Percentiles rank a stretch among this genome's conserved stretches.
phyloP scores from a whole-genome alignment of 2,329 filamentous ascomycete species.

The Alternaria ventricosa region DNA sequence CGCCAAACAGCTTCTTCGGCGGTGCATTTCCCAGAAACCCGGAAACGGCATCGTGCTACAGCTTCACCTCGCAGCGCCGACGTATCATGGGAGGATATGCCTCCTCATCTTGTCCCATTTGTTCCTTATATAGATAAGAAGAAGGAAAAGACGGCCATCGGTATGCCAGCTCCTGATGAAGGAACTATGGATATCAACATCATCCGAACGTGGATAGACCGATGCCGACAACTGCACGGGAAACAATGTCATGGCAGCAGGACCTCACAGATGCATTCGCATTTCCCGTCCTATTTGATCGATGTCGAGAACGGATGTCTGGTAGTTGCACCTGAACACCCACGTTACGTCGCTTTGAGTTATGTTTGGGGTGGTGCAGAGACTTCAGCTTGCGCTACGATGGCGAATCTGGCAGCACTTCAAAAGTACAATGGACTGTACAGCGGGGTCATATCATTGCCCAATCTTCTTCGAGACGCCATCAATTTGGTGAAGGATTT shows the following conservation, averaged over 20 bases:
- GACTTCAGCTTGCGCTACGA: not conserved
- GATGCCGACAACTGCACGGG: not conserved
- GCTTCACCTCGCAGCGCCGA: not conserved
- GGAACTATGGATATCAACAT: not conserved
- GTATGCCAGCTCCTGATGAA: not conserved
- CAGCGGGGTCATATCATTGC: conserved; percentile 5
- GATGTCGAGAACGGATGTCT: conserved; percentile 12
- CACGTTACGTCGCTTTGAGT: conserved; percentile 19
- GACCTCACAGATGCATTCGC: not conserved
- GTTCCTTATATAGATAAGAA: not conserved
- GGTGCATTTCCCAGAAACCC: not conserved
- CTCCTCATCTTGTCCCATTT: not conserved
- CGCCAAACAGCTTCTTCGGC: not conserved
- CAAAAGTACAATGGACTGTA: not conserved
- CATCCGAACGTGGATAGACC: not conserved
- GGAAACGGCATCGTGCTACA: not conserved
- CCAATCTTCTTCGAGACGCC: conserved; percentile 13
- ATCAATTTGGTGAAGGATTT: conserved; percentile 8
- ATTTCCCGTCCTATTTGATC: conserved; percentile 4
- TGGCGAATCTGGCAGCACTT: not conserved
- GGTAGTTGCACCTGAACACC: conserved; percentile 2
- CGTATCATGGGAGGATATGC: not conserved
- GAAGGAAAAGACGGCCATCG: not conserved
- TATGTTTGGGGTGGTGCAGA: not conserved
- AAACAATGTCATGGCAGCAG: not conserved